Evolutionary conservation across 2,329 filamentous ascomycete species (phyloP).

Genomic region (Fusarium sp.): DNA sequence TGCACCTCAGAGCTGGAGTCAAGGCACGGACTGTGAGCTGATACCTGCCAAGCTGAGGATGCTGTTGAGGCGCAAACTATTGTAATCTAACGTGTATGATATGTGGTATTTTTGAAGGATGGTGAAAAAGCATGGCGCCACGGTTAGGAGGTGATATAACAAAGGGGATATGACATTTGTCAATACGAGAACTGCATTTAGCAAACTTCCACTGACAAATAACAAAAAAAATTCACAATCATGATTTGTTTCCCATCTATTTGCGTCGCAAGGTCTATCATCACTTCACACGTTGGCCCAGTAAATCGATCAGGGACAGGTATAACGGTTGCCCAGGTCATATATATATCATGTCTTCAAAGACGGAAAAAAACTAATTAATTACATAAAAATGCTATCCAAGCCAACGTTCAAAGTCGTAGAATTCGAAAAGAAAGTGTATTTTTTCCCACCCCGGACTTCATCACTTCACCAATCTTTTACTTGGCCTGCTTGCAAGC

Average conservation of each 20-base stretch:
- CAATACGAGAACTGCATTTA: no score
- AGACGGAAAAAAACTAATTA: conserved; percentile 21
- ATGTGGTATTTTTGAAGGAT: background rate
- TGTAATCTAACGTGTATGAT: background rate
- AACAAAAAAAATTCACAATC: background rate
- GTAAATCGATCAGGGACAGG: conserved; percentile 4
- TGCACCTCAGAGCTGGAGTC: no score
- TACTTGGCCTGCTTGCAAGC: conserved; percentile 16
- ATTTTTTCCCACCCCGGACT: background rate
- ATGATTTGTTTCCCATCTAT: background rate
- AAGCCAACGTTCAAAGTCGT: conserved; percentile 13
- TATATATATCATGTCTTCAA: conserved; percentile 23
- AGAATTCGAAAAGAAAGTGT: conserved; percentile 19
- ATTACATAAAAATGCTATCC: conserved; percentile 33
- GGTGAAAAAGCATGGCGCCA: background rate
- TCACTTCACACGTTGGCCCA: background rate
- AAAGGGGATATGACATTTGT: background rate
- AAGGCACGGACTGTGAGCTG: background rate
- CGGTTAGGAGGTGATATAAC: background rate
- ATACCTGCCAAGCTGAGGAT: no score
- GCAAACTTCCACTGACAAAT: background rate
- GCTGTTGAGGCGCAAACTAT: background rate
- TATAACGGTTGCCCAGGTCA: conserved; percentile 30
- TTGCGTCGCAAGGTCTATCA: background rate
- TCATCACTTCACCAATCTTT: background rate